phyloP scores from a whole-genome alignment of 176 grass and related monocot species.

The Avena atlantica region DNA sequence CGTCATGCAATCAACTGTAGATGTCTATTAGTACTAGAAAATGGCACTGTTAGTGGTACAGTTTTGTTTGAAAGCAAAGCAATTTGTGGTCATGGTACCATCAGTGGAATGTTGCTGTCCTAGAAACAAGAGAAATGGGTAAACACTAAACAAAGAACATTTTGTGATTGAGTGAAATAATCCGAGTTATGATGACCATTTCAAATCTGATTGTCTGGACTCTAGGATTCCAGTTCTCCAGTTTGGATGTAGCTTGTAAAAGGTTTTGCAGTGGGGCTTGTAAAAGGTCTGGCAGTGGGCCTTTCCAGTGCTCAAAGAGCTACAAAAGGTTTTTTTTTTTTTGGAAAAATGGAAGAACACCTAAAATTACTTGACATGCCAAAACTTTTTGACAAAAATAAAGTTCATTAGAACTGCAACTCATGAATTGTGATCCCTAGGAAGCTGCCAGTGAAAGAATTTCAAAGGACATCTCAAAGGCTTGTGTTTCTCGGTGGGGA shows the following conservation, averaged over 20 bases:
- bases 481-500: neutral
- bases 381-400: neutral
- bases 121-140: neutral
- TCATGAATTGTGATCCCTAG: neutral
- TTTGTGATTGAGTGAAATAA: neutral
- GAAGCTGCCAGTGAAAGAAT: neutral
- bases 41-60: neutral
- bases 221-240: conserved; percentile 1
- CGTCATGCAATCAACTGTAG: neutral
- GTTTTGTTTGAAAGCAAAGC: conserved; percentile 30
- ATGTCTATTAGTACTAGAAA: conserved; percentile 21
- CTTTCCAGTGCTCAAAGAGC: neutral
- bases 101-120: neutral
- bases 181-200: conserved; percentile 6
- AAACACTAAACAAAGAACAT: neutral
- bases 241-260: conserved; percentile 18
- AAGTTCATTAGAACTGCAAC: neutral
- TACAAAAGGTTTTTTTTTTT: neutral
- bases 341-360: no score
- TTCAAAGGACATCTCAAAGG: neutral
- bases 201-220: neutral
- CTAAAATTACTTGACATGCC: neutral
- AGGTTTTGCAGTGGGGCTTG: neutral
- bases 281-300: neutral
- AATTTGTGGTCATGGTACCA: neutral